These are phyloP conservation scores for Suhomyces vadensis DNA, from an alignment of 805 yeast genomes.

Conservation along the genomic window DNA sequence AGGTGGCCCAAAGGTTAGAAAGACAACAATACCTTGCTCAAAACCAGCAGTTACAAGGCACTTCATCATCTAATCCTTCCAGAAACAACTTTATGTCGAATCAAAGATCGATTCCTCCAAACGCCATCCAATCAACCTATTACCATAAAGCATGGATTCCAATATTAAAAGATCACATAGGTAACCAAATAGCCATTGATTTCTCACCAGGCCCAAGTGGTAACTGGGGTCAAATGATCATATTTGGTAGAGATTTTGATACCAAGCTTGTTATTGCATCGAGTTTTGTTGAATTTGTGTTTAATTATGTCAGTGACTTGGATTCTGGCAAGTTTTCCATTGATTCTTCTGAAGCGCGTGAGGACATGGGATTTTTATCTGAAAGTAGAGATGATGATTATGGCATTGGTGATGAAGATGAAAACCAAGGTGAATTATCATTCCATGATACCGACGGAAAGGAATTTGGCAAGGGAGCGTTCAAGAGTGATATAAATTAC, in stretches of 20 bases:
- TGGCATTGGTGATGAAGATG: conserved; percentile 47
- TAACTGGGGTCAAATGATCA: conserved; percentile 84
- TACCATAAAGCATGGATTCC: conserved; percentile 74
- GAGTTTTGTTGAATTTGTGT: conserved; percentile 41
- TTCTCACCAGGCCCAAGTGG: conserved; percentile 68
- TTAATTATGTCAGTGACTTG: conserved; percentile 38
- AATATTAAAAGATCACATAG: conserved; percentile 79
- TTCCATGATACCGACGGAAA: conserved; percentile 38
- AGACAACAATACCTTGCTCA: conserved; percentile 34
- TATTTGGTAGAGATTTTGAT: conserved; percentile 94
- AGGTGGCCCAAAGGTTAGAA: conserved; percentile 42
- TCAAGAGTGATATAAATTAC: conserved; percentile 32
- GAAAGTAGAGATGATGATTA: conserved; percentile 40
- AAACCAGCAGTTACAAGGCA: conserved; percentile 24
- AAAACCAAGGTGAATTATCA: conserved; percentile 43
- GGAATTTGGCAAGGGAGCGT: conserved; percentile 33
- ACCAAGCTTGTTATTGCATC: conserved; percentile 78
- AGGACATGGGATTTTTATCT: conserved; percentile 40
- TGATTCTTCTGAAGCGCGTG: conserved; percentile 31
- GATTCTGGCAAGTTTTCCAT: conserved; percentile 44
- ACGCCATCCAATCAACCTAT: conserved; percentile 37
- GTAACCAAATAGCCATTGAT: conserved; percentile 91
- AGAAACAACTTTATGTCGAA: conserved; percentile 30
- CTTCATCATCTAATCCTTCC: conserved; percentile 17
- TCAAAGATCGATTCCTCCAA: conserved; percentile 41